These are phyloP conservation scores for Diaporthe amygdali DNA, from an alignment of 2,329 filamentous ascomycete genomes.

Conservation along the genomic window DNA sequence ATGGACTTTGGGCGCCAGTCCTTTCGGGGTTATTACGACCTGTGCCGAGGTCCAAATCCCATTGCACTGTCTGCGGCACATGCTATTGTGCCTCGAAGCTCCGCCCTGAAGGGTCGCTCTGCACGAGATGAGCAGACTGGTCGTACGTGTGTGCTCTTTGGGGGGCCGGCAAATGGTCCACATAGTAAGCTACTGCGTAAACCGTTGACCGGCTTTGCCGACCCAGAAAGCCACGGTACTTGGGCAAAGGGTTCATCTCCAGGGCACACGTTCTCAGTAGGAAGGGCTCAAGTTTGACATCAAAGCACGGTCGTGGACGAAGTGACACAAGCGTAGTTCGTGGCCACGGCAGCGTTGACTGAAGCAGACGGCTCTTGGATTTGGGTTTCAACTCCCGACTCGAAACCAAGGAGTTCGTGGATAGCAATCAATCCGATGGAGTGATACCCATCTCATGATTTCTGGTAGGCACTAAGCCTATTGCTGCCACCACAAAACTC, in stretches of 20 bases:
- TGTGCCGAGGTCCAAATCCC: not conserved
- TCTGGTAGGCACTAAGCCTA: constrained; percentile 37
- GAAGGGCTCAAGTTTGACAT: not conserved
- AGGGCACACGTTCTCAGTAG: not conserved
- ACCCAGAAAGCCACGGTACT: not conserved
- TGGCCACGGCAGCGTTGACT: not conserved
- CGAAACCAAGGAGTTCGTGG: not conserved
- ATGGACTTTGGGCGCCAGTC: not conserved
- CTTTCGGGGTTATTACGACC: not conserved
- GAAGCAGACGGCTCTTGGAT: not conserved
- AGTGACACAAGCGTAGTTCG: not conserved
- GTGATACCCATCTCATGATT: not conserved
- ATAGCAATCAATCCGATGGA: not conserved
- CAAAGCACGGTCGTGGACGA: not conserved
- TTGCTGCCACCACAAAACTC: constrained; percentile 47
- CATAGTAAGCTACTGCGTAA: not conserved
- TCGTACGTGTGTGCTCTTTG: not conserved
- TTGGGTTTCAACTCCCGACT: not conserved
- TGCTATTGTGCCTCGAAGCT: not conserved
- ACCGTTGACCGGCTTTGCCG: not conserved
- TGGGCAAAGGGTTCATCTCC: not conserved
- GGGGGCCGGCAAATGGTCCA: not conserved
- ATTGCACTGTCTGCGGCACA: not conserved
- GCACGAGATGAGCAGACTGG: not conserved
- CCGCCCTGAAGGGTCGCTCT: not conserved